phyloP scores from a whole-genome alignment of 169 alveolate genomes.

The Plasmodium gaboni region DNA sequence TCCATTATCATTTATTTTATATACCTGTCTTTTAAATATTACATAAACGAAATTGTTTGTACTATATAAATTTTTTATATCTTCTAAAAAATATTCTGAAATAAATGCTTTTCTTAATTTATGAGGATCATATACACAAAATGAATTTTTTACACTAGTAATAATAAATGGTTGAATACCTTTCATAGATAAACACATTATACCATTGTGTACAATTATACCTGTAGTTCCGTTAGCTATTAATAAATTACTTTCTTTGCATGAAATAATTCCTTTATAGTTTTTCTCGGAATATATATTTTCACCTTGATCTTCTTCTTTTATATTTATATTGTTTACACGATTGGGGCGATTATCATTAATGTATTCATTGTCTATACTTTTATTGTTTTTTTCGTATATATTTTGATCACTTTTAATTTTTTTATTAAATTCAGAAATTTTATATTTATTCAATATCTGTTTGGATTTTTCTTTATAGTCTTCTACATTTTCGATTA shows the following conservation, averaged over 20 bases:
- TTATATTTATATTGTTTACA: neutral
- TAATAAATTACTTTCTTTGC: slow-evolving; percentile 43
- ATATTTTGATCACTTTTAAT: neutral
- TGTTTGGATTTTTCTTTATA: slow-evolving; percentile 3
- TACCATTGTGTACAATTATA: slow-evolving; percentile 62
- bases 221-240: slow-evolving; percentile 66
- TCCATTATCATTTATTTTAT: slow-evolving; percentile 52
- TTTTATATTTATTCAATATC: slow-evolving; percentile 59
- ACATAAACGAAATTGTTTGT: slow-evolving; percentile 38
- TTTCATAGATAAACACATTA: slow-evolving; percentile 59
- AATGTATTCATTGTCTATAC: too few relatives aligned
- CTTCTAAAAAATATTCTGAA: slow-evolving; percentile 46
- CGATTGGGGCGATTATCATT: neutral
- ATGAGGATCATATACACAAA: slow-evolving; percentile 46
- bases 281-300: neutral
- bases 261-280: slow-evolving; percentile 9
- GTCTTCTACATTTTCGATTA: slow-evolving; percentile 7
- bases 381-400: too few relatives aligned
- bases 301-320: neutral
- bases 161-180: slow-evolving; percentile 47
- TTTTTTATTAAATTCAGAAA: slow-evolving; percentile 30
- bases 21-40: slow-evolving; percentile 43
- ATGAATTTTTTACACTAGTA: slow-evolving; percentile 47
- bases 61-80: slow-evolving; percentile 42
- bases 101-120: slow-evolving; percentile 42